Base-by-base conservation (phyloP, 2,329 filamentous ascomycete species). In the Parafenestella ontariensis region DNA sequence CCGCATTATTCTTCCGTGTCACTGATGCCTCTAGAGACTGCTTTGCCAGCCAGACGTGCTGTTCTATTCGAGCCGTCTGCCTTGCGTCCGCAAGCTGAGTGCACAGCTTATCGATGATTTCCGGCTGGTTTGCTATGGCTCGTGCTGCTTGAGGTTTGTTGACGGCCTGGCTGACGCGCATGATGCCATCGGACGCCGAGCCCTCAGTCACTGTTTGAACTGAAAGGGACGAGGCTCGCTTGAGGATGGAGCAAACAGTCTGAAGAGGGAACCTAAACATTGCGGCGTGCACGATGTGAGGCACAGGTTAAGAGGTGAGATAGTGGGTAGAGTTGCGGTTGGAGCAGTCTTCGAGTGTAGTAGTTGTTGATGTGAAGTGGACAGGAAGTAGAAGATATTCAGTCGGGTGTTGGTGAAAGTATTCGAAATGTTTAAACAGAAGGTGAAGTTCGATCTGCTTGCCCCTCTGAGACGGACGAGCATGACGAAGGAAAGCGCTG, bases 41-140 rank as follows among this genome's bases (percentile, higher is more conserved):
- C 52, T 60, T 62, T 21, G 55, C 55, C 4, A 62, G 55, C 61
- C 58, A 60, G 31, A 61, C 49, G 6, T 62, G 46, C 24, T 60
- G 60, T 23, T 55, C 45, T 7, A 49, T 55, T n/a, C 53, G 54
- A 21, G 49, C 31, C 9, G 36, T 37, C 20, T 33, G 49, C 17
- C 45, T 56, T 21, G 49, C 34, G 5, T 58, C 47, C 33, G 33
- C 46, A n/a, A 49, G 46, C 15, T 26, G 46, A 21, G 20, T 20
- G 11, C 33, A 49, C 26, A 49, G 20, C 34, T 42, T 46, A 20
- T 54, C 55, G 44, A 49, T 20, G 8, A 57, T 34, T 15, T 49
- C 42, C 7, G 45, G 49, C 29, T 58, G 47, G 46, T 46, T 49
- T 21, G 50, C 46, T 6, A 34, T 31, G 4, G 47, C 36, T 34